These are phyloP conservation scores for Ceraceosorus guamensis DNA, from an alignment of 1,284 basidiomycete genomes.

Conservation along the genomic window DNA sequence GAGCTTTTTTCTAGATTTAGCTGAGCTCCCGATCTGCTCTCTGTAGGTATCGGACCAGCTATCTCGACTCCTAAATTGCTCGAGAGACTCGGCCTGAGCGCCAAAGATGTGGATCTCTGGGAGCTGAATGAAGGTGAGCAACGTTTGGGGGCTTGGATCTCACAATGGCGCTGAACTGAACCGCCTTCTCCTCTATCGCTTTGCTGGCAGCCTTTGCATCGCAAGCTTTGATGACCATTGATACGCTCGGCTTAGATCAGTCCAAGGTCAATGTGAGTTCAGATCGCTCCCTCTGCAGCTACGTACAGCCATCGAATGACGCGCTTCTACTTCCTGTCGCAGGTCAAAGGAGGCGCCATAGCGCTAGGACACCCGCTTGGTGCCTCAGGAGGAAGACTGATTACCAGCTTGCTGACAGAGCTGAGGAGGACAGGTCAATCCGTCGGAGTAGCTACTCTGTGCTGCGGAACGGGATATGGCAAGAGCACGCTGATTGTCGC, in stretches of 20 bases:
- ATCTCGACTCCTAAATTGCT: constrained; percentile 38
- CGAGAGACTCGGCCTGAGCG: constrained; percentile 28
- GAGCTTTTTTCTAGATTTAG: neutral
- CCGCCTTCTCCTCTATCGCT: neutral
- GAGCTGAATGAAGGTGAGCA: constrained; percentile 40
- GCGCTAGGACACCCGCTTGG: constrained; percentile 45
- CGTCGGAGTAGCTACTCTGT: constrained; percentile 39
- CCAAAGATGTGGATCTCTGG: constrained; percentile 41
- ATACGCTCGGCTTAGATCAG: constrained; percentile 29
- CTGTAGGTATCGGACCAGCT: constrained; percentile 34
- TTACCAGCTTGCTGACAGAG: constrained; percentile 39
- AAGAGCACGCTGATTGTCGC: constrained; percentile 38
- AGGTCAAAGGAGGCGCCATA: constrained; percentile 46
- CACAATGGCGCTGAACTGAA: neutral
- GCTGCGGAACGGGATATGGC: constrained; percentile 45
- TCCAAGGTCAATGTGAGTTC: constrained; percentile 41
- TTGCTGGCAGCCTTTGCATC: constrained; percentile 36
- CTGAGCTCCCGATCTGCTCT: neutral
- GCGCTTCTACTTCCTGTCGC: too few relatives aligned
- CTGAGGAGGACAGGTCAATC: constrained; percentile 35
- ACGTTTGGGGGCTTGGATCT: neutral
- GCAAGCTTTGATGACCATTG: constrained; percentile 40
- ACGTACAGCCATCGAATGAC: too few relatives aligned
- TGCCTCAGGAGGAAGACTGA: constrained; percentile 38
- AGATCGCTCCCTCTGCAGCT: too few relatives aligned